A percentile compares a stretch with the other conserved stretches of the same genome.
These are phyloP conservation scores for Bryum argenteum DNA, from an alignment of 225 moss, liverwort and hornwort species.

Conservation along the genomic window DNA sequence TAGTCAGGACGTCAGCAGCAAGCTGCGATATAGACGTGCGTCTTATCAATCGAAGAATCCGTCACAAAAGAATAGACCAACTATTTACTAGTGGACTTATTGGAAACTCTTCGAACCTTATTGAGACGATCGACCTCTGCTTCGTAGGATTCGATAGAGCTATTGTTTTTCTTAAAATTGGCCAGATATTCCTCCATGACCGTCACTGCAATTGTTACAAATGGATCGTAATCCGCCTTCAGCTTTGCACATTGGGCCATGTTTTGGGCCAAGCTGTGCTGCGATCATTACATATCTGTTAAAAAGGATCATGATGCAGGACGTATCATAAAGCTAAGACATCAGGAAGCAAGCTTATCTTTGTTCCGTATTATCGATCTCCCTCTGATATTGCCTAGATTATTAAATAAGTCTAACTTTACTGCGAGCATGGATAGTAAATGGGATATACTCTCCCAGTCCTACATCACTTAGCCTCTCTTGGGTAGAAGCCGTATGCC, in stretches of 20 bases:
- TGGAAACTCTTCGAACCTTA: constrained; percentile 38
- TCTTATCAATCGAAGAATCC: neutral
- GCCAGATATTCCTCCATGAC: constrained; percentile 44
- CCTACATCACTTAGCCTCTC: too few species aligned
- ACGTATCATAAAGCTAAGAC: neutral
- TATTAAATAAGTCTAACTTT: too few species aligned
- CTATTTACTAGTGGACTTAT: neutral
- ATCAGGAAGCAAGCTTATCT: neutral
- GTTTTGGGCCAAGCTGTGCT: constrained; percentile 72
- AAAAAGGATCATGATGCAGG: neutral
- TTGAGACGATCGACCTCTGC: constrained; percentile 51
- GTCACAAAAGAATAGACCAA: too few species aligned
- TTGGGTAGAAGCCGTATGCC: too few species aligned
- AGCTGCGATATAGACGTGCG: constrained; percentile 21
- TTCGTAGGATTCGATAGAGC: constrained; percentile 58
- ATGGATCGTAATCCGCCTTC: constrained; percentile 48
- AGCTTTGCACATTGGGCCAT: constrained; percentile 49
- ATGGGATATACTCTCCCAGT: too few species aligned
- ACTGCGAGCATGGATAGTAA: neutral
- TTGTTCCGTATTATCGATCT: neutral
- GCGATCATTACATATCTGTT: constrained; percentile 14
- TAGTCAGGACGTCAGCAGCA: constrained; percentile 33
- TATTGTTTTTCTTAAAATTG: constrained; percentile 39
- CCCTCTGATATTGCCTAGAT: neutral
- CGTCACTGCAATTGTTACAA: constrained; percentile 40